Evolutionary conservation across 306 rosid genomes (phyloP), one percentile per base, ranked within the genome.

Genomic region (Cucurbita pepo): DNA sequence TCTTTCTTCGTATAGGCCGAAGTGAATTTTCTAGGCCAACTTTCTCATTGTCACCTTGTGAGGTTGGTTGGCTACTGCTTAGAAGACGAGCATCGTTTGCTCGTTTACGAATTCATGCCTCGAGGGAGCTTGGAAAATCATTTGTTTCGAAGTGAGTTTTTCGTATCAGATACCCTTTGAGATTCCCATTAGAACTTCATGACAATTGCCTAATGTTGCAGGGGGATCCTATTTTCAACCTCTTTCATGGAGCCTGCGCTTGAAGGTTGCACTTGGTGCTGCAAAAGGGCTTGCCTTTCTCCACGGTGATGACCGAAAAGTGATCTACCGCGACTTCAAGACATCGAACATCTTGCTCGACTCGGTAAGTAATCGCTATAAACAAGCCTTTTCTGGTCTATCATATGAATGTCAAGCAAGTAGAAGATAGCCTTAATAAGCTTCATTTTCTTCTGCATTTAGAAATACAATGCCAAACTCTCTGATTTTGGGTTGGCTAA

Each of bases 401-500:
- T 10, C 10, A 8, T 25, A 16, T 45, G 30, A 34, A 2, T 3
- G 54, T 38, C 1, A 72, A 55, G 5, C 3, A 10, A 44, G 56
- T 16, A 30, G 45, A 67, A 67, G 73, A 19, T 30, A 8, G 56
- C 45, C 67, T 21, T 21, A 21, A 21, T 58, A 10, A 58, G 47
- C 70, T 18, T 74, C 18, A n/a, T 12, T 75, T 34, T 51, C 37
- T 79, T 74, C 51, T 77, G 75, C 48, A 81, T 71, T 43, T 83
- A 88, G 90, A 75, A 72, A 45, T 82, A 88, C 38, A 84, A 74
- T 51, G 87, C 89, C 44, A 88, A 88, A 72, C 89, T 88, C 71
- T 86, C 94, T 65, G 94, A 88, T 78, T 88, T 88, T 45, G 94
- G 90, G 82, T 79, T 88, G 81, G 94, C 94, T 4, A 88, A 82